Evolutionary conservation across 2,329 filamentous ascomycete genomes (phyloP).

Genomic region (Pestalotiopsis sp.): DNA sequence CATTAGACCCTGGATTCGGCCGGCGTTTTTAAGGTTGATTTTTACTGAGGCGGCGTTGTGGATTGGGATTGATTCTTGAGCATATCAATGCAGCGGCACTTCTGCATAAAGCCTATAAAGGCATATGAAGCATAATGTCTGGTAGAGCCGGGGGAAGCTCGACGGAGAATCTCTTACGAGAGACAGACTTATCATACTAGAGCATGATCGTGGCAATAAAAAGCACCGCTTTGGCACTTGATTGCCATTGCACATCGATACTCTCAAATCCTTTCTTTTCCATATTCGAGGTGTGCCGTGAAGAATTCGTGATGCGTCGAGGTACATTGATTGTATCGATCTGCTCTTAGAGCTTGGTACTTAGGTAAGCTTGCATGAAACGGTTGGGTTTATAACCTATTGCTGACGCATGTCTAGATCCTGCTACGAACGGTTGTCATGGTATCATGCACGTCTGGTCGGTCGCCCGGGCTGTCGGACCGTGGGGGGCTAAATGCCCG

Average conservation of each 20-base stretch:
- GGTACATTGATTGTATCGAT: neutral
- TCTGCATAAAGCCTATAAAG: neutral
- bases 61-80: slow-evolving; percentile 13
- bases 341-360: neutral
- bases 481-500: neutral
- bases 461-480: neutral
- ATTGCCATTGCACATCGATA: neutral
- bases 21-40: slow-evolving; percentile 23
- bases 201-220: slow-evolving; percentile 6
- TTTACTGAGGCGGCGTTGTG: slow-evolving; percentile 18
- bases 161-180: neutral
- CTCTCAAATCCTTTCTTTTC: neutral
- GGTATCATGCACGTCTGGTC: neutral
- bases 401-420: neutral
- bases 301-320: neutral
- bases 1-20: slow-evolving; percentile 17
- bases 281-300: neutral
- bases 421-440: neutral
- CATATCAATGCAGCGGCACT: slow-evolving; percentile 11
- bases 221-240: neutral
- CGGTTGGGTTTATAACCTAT: neutral
- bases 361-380: neutral
- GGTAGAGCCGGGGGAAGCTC: slow-evolving; percentile 6
- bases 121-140: slow-evolving; percentile 10
- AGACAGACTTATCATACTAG: slow-evolving; percentile 7